These are phyloP conservation scores for Cladophialophora psammophila DNA, from an alignment of 2,329 filamentous ascomycete genomes.

Conservation along the genomic window DNA sequence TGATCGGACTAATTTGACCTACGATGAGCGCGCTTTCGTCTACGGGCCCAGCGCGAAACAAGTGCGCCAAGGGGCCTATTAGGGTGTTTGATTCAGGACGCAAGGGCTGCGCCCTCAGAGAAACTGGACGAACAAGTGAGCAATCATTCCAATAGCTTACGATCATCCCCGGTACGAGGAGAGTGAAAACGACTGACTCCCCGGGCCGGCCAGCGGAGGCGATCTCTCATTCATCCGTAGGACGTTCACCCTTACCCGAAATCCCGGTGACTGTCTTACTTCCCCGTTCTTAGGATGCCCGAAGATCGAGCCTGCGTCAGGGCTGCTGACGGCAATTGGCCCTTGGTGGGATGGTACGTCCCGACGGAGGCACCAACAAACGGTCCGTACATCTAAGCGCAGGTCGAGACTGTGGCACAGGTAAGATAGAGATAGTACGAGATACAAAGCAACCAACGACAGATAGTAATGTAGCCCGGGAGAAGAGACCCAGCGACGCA, in stretches of 20 bases:
- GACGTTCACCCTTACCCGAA: too few relatives aligned
- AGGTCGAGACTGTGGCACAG: background rate
- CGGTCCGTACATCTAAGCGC: background rate
- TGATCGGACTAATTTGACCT: too few relatives aligned
- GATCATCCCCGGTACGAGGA: background rate
- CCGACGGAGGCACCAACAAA: background rate
- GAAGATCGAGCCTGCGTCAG: background rate
- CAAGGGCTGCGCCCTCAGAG: too few relatives aligned
- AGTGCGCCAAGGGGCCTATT: too few relatives aligned
- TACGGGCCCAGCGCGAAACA: too few relatives aligned
- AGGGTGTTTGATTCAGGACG: too few relatives aligned
- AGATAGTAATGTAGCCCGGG: too few relatives aligned
- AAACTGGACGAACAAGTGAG: too few relatives aligned
- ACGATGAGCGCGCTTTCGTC: too few relatives aligned
- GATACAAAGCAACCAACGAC: background rate
- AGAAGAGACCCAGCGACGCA: background rate
- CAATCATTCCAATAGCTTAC: too few relatives aligned
- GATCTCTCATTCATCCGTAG: background rate
- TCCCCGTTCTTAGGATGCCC: background rate
- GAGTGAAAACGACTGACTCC: background rate
- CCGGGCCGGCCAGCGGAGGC: too few relatives aligned
- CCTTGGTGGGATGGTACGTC: background rate
- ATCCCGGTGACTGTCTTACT: too few relatives aligned
- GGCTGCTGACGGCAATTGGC: background rate
- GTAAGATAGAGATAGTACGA: background rate